A percentile compares a stretch with the other conserved stretches of the same genome.
Evolutionary conservation across 2,329 filamentous ascomycete species (phyloP).

Genomic region (Fusarium pininemorale): DNA sequence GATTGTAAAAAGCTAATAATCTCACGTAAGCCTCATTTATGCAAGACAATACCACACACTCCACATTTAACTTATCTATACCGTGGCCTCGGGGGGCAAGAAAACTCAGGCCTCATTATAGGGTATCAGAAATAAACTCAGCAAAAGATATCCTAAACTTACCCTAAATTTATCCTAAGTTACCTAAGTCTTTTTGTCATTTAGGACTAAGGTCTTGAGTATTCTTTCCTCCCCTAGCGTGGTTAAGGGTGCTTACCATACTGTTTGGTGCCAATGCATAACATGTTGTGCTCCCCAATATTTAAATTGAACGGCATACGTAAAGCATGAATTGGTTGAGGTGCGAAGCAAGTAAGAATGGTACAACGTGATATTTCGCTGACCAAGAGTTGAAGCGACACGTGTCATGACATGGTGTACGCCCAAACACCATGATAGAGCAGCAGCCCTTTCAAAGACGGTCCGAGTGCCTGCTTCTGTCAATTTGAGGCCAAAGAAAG

Average conservation of each 20-base stretch:
- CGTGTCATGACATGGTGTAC: neutral
- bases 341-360: neutral
- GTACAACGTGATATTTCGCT: neutral
- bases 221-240: too few relatives aligned
- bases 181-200: too few relatives aligned
- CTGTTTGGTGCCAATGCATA: neutral
- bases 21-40: neutral
- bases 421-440: rapidly evolving
- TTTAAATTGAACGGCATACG: neutral
- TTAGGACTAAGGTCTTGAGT: too few relatives aligned
- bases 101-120: too few relatives aligned
- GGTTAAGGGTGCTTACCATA: neutral
- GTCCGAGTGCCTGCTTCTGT: too few relatives aligned
- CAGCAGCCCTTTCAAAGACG: neutral
- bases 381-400: neutral
- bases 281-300: neutral
- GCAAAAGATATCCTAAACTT: too few relatives aligned
- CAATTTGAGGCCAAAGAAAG: too few relatives aligned
- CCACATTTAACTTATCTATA: too few relatives aligned
- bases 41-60: neutral
- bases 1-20: neutral
- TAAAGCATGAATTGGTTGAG: neutral
- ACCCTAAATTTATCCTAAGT: too few relatives aligned
- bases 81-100: too few relatives aligned
- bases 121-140: too few relatives aligned